Evolutionary conservation across 23 red algal genomes (phyloP), one percentile per base, ranked within the genome.

Genomic region (Gracilaria gracilis): DNA sequence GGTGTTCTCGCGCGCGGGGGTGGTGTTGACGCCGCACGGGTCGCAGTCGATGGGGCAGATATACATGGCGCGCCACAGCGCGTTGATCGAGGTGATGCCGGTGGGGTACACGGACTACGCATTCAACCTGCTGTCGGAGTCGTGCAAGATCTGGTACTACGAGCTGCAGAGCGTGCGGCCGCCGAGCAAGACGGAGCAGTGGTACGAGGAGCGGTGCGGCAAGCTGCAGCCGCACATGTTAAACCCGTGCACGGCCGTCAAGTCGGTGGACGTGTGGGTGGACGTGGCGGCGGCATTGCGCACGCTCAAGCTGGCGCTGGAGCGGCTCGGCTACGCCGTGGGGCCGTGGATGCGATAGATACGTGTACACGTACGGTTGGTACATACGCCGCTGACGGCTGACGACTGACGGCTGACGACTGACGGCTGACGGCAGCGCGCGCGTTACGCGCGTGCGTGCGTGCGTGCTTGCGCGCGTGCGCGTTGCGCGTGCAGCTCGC

Each of bases 91-190:
- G 38, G 49, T 89, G 25, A 89, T 89, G 85, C 85, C 85, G 34
- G 85, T 89, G 48, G 85, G 85, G 23, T 89, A 89, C 49, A 89
- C 67, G 23, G 85, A 89, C 54, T 78, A 79, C 31, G 58, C 85
- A 14, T 89, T 89, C 70, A 89, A 79, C 46, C 71, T 89, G 33
- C 50, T 89, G 27, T 53, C 85, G 35, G 85, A 89, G 14, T 79
- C 70, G 39, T 89, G 85, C 71, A 89, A 89, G 85, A 77, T 89
- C 28, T 89, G 85, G 85, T 89, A 89, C 47, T 77, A 89, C 57
- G 85, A 89, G 42, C 50, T 89, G 21, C 69, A 89, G 40, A 77
- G 85, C 67, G 11, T 19, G 70, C 24, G 33, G 7, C 38, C 15
- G 4, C 48, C 67, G 40, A 79, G 38, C 59, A 79, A 77, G 85